Base-by-base conservation (phyloP, 108 stramenopile genomes). In the Fragilariopsis cylindrus region DNA sequence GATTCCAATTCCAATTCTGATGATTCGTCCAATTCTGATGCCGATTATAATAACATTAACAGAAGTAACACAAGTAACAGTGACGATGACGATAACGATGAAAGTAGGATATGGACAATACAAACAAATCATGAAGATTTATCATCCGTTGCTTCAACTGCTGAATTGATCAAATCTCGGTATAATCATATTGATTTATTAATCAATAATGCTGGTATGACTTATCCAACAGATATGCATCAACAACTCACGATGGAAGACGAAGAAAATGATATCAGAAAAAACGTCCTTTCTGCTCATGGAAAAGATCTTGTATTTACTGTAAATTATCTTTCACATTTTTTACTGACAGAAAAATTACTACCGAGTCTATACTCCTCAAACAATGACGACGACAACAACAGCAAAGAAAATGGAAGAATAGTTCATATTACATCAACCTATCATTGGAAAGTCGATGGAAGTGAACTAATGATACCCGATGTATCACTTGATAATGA, bases 321-420 rank as follows among this genome's bases (percentile, higher is more conserved):
- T n/a, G 82, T 85, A 5, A 89, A 89, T 69, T 89, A 87, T 74
- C 76, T 89, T 15, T 82, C 83, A n/a, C 88, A 89, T 69, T 89
- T 89, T 69, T 75, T 89, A 7, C 66, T 86, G 42, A 86, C 85
- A 46, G 84, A 86, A 72, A 75, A 66, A 43, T 62, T 86, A 40
- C 18, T 82, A 50, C 40, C 40, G 43, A 63, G 6, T 43, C 69
- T 70, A 11, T 30, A 30, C 30, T 30, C 30, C 2, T 30, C 30
- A 30, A 30, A 30, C 2, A 30, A 30, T 30, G 30, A 30, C 30
- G 30, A 30, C 30, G 52, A 53, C 12, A 53, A 12, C 12, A 80
- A 84, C 5, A 6, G 65, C 19, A 65, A 82, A 41, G 40, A 73
- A 49, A 68, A 68, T 21, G 76, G 81, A 5, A 47, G 60, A 19